phyloP scores from a whole-genome alignment of 805 yeast species.

The Millerago galiae region DNA sequence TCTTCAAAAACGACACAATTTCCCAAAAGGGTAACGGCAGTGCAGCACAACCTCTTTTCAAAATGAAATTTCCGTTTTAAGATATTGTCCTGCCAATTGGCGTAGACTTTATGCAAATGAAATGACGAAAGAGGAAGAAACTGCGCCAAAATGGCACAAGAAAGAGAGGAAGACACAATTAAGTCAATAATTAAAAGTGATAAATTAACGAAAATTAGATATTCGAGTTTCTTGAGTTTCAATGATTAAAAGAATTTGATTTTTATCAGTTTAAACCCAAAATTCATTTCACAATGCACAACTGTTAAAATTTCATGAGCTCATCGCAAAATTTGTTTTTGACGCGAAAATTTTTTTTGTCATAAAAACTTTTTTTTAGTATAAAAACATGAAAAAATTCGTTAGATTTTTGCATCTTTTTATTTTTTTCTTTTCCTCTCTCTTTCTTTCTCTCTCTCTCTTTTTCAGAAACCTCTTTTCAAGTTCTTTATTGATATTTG shows the following conservation, averaged over 20 bases:
- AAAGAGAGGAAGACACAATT: background rate
- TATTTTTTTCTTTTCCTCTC: slow-evolving; percentile 19
- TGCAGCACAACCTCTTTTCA: background rate
- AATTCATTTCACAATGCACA: background rate
- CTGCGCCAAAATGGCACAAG: background rate
- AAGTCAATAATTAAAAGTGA: background rate
- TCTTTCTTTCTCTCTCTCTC: slow-evolving; percentile 27
- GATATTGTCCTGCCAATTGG: background rate
- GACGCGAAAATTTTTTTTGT: background rate
- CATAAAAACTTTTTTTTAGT: slow-evolving; percentile 6
- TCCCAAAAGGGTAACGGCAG: background rate
- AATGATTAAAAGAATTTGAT: background rate
- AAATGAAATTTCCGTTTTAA: background rate
- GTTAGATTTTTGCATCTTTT: slow-evolving; percentile 8
- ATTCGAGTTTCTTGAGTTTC: background rate
- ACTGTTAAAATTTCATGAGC: background rate
- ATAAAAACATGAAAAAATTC: slow-evolving; percentile 7
- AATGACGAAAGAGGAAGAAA: slow-evolving; percentile 3
- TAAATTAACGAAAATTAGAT: background rate
- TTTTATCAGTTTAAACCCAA: background rate
- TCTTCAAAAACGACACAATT: background rate
- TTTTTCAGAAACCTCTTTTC: slow-evolving; percentile 26
- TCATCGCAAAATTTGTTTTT: slow-evolving; percentile 8
- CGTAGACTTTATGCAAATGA: background rate
- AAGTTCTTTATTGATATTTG: slow-evolving; percentile 10